Evolutionary conservation across 768 basidiomycete genomes (phyloP), one percentile per base, ranked within the genome.

Genomic region (Dentipellis sp.): DNA sequence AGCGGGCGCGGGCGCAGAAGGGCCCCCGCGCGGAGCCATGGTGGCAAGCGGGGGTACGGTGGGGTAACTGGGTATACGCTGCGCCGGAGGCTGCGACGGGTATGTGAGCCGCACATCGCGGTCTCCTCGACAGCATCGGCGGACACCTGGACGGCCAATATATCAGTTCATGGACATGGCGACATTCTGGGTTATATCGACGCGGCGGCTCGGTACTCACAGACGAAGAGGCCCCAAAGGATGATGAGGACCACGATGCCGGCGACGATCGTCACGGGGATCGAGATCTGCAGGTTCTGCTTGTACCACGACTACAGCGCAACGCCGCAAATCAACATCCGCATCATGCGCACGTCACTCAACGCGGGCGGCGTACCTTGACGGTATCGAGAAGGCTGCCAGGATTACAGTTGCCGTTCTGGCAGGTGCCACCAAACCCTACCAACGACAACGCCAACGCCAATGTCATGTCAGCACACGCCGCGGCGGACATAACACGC

Each of bases 401-500:
- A 29, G 80, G 63, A 61, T 81, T 70, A 66, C 91, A 94, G 19
- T 69, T 76, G 34, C 85, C 83, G 55, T 74, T 71, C 16, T 68
- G 59, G 65, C 91, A 93, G 54, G 75, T 75, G 21, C 89, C 91
- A 35, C 84, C 88, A 64, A 80, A 88, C 6, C 86, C 83, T 86
- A 55, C 29, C 29, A 29, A 29, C 3, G 29, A 3, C 29, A 29
- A 29, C 3, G 29, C 29, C 29, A 29, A 29, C 6, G 29, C 6
- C 29, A 29, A 6, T 29, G 6, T 6, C 29, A 29, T 6, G 29
- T 29, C 29, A 48, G 48, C n/a, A 50, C 46, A 59, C 45, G 53
- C 46, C 53, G 50, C 53, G 57, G 59, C 53, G 52, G 29, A 29
- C 29, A 29, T 29, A 46, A 50, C n/a, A 54, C 52, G 42, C 22